phyloP scores from a whole-genome alignment of 2,329 filamentous ascomycete genomes.

The Verticillium longisporum region DNA sequence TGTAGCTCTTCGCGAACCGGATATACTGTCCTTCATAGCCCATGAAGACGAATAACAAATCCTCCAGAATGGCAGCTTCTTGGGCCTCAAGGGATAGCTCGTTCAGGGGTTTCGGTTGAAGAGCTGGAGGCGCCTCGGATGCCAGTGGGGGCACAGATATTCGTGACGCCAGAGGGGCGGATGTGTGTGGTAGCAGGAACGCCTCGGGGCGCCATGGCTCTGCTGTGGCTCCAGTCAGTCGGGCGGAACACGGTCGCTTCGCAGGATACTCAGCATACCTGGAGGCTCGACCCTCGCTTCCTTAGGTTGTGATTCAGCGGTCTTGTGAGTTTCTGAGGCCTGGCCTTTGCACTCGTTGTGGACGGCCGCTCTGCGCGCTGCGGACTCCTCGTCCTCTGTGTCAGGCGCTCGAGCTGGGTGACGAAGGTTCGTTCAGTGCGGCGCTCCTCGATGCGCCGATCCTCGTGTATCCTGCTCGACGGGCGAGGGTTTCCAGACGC shows the following conservation, averaged over 20 bases:
- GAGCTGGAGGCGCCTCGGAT: conserved; percentile 57
- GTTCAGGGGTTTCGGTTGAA: conserved; percentile 62
- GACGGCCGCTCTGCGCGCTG: conserved; percentile 42
- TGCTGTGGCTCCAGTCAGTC: conserved; percentile 13
- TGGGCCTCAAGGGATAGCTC: conserved; percentile 74
- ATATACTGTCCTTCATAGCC: conserved; percentile 98
- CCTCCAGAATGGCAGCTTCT: conserved; percentile 81
- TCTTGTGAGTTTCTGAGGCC: conserved; percentile 27
- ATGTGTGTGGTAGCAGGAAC: conserved; percentile 59
- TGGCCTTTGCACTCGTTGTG: conserved; percentile 21
- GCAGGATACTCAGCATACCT: conserved; percentile 28
- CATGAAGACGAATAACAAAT: conserved; percentile 93
- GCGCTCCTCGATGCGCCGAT: conserved; percentile 42
- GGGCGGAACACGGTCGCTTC: background rate
- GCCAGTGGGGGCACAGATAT: conserved; percentile 65
- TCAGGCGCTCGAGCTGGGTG: conserved; percentile 56
- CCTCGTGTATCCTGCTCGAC: conserved; percentile 34
- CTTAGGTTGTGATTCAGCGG: conserved; percentile 35
- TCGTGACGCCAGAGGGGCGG: conserved; percentile 64
- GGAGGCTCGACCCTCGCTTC: conserved; percentile 39
- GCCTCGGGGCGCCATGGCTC: conserved; percentile 74
- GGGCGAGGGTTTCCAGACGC: conserved; percentile 51
- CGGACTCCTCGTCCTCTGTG: conserved; percentile 53
- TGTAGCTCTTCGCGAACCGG: conserved; percentile 74
- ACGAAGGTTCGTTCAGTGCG: conserved; percentile 50